Base-by-base conservation (phyloP, 306 rosid genomes). In the Vachellia collinsii region DNA sequence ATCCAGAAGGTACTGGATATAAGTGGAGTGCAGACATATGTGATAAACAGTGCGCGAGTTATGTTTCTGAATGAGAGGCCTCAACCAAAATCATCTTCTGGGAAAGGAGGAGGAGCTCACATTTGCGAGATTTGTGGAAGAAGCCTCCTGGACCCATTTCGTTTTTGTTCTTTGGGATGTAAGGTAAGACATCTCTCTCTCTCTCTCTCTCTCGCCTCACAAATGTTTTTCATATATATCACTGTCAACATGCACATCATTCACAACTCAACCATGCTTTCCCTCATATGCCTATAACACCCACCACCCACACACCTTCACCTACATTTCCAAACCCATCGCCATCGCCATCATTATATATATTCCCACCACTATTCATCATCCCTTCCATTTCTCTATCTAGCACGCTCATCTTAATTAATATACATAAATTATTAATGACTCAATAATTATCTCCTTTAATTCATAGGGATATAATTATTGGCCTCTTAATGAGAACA, bases 51-150 rank as follows among this genome's bases (percentile, higher is more conserved):
- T 83, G 97, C 98, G 0, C 83, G 97, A 84, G 98, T 94, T 19
- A 8, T 94, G 88, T 94, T 94, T 81, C 87, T 94, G 81, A 94
- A 94, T 50, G 97, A 94, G 88, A 90, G 99, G 87, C 99, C 99
- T 71, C 99, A 93, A 63, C 97, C 92, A 3, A 94, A 91, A 43
- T n/a, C 73, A 62, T 68, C 73, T 14, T 80, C 97, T 68, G 97
- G 90, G 38, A 93, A 93, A 84, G 92, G 91, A 84, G 92, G 90
- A 20, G 97, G 88, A 3, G 67, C 94, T 48, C 94, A 93, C 88
- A 85, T 91, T 79, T 94, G 99, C 86, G 95, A 94, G 91, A 90
- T 91, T 82, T 94, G 99, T 75, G 85, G 88, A 51, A 91, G 99
- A 87, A 86, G 92, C 80, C 91, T 94, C n/a, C 84, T 94, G 89